Base-by-base conservation (phyloP, 495 filamentous ascomycete species). In the Hyaloscypha bicolor region DNA sequence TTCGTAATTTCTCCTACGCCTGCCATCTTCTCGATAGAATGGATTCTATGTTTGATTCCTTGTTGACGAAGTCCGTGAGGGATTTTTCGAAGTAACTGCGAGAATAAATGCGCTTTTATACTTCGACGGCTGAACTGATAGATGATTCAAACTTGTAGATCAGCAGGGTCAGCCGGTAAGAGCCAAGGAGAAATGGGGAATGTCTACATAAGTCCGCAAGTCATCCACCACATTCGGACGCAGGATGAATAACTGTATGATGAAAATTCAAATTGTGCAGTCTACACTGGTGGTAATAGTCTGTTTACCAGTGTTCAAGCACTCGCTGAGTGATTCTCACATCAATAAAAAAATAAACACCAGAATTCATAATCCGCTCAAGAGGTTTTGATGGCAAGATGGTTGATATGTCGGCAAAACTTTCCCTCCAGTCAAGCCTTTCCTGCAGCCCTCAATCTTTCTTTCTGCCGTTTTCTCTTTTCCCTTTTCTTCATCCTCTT, bases 381-480 rank as follows among this genome's bases (percentile, higher is more conserved):
- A 48, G 3, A 19, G 42, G 16, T 48, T 48, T 48, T 19, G 4
- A 16, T 48, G 16, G 11, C 1, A 48, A 48, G 42, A 48, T 48
- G 42, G 42, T 16, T 6, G 16, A 14, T 48, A 48, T 4, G 42
- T 48, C 4, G 16, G 42, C 42, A 37, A 37, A 25, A 48, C 42
- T 11, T 19, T 12, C 42, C 6, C 21, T 56, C 25, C 53, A 25
- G 4, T 25, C 22, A 56, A 3, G 22, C 8, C n/a, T 56, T 56
- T 31, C 11, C 53, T 30, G 53, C 53, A 6, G 53, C 53, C 53
- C 29, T 56, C 29, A 30, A 29, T 14, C 5, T 29, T 30, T 56
- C 22, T 14, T 56, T 56, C 29, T 56, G 53, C 53, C 53, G 25
- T 16, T 56, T 56, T 56, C 53, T 56, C 53, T 56, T 56, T 19